These are phyloP conservation scores for Pythium diclinum DNA, from an alignment of 352 stramenopile species.

Conservation along the genomic window DNA sequence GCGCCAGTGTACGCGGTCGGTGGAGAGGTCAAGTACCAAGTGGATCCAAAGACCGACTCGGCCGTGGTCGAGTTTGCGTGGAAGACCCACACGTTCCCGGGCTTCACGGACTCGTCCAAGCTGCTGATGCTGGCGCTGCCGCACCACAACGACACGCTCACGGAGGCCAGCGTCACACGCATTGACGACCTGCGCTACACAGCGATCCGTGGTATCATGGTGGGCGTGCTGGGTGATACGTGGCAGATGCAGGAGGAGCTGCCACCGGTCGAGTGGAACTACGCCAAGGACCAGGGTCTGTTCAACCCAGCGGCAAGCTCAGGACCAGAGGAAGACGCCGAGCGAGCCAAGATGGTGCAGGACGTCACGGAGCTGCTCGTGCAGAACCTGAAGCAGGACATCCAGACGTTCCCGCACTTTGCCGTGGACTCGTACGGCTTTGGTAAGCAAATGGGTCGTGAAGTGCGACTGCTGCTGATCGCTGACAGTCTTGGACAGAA, in stretches of 20 bases:
- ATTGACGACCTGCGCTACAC: conserved; percentile 53
- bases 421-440: conserved; percentile 76
- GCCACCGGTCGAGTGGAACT: conserved; percentile 61
- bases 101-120: conserved; percentile 22
- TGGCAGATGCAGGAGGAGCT: conserved; percentile 71
- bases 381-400: conserved; percentile 45
- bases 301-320: conserved; percentile 36
- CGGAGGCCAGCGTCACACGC: conserved; percentile 17
- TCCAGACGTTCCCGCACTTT: conserved; percentile 43
- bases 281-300: conserved; percentile 45
- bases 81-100: conserved; percentile 51
- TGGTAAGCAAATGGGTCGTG: conserved; percentile 72
- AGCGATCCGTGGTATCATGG: conserved; percentile 73
- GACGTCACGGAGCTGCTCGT: conserved; percentile 45
- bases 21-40: conserved; percentile 44
- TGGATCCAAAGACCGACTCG: conserved; percentile 29
- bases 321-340: conserved; percentile 3
- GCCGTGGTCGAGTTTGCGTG: conserved; percentile 56
- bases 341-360: conserved; percentile 25
- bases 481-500: conserved; percentile 68
- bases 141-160: conserved; percentile 56
- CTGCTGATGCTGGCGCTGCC: conserved; percentile 73
- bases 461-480: conserved; percentile 70
- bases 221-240: conserved; percentile 49
- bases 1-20: conserved; percentile 55